phyloP scores from a whole-genome alignment of 768 basidiomycete species.

The Mycena polygramma region DNA sequence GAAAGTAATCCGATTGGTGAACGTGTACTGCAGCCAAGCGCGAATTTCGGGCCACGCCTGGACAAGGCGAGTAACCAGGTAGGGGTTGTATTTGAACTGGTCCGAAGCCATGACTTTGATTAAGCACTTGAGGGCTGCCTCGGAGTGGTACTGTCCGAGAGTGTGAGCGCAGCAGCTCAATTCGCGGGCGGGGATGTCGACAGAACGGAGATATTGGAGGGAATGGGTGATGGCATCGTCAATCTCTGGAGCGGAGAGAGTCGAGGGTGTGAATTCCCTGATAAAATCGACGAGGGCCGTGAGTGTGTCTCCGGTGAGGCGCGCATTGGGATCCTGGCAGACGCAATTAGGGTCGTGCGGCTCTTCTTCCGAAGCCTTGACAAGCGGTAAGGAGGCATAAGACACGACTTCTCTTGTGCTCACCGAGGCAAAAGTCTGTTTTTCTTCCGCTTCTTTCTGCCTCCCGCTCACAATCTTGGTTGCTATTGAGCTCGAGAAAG shows the following conservation, averaged over 20 bases:
- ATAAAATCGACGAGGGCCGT: background rate
- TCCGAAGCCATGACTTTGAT: background rate
- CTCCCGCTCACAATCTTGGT: background rate
- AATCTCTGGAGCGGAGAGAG: background rate
- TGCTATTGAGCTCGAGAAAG: background rate
- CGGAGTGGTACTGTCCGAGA: constrained; percentile 1
- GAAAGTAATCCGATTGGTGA: background rate
- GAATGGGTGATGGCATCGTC: background rate
- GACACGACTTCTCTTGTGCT: background rate
- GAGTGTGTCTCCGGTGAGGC: constrained; percentile 7
- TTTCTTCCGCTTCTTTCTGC: background rate
- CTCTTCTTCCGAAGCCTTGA: background rate
- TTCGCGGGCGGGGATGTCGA: background rate
- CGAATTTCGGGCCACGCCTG: constrained; percentile 1
- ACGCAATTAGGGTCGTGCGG: constrained; percentile 10
- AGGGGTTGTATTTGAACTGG: background rate
- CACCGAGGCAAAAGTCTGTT: background rate
- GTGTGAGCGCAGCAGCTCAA: constrained; percentile 8
- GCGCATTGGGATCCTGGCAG: constrained; percentile 16
- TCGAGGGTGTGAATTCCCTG: background rate
- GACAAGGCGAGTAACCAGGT: background rate
- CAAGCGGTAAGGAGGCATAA: background rate
- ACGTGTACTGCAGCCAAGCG: background rate
- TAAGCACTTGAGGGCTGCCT: background rate
- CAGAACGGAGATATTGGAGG: constrained; percentile 4